Percentiles rank a stretch among this genome's conserved stretches.
Evolutionary conservation across 73 alveolate genomes (phyloP).

Genomic region (Paraurostyla sp.): DNA sequence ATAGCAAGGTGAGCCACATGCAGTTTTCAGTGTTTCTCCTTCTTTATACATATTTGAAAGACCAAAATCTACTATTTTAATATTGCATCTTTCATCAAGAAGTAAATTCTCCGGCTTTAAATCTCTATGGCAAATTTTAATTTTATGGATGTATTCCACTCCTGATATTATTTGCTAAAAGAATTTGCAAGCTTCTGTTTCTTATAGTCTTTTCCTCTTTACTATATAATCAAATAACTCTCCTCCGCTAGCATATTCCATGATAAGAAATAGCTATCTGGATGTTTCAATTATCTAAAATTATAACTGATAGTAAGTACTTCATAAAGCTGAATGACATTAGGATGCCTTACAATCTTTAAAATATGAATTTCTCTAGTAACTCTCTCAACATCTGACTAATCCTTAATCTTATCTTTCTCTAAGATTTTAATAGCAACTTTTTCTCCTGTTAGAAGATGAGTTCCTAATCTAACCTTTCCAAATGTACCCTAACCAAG

Average conservation of each 20-base stretch:
- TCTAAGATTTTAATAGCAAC: slow-evolving; percentile 68
- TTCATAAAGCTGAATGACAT: slow-evolving; percentile 64
- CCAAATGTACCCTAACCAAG: slow-evolving; percentile 66
- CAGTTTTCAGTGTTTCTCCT: slow-evolving; percentile 74
- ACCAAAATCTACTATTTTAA: slow-evolving; percentile 87
- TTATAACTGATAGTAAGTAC: slow-evolving; percentile 2
- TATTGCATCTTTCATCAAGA: slow-evolving; percentile 71
- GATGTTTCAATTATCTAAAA: slow-evolving; percentile 85
- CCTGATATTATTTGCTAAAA: slow-evolving; percentile 90
- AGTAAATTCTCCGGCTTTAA: slow-evolving; percentile 86
- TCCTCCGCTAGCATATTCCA: slow-evolving; percentile 96
- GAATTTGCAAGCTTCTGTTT: slow-evolving; percentile 85
- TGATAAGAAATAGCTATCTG: slow-evolving; percentile 84
- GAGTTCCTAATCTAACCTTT: slow-evolving; percentile 66
- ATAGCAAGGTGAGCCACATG: slow-evolving; percentile 91
- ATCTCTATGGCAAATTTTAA: slow-evolving; percentile 80
- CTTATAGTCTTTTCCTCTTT: slow-evolving; percentile 80
- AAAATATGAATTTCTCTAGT: slow-evolving; percentile 64
- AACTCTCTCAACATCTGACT: slow-evolving; percentile 63
- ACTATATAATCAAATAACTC: slow-evolving; percentile 96
- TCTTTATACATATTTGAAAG: slow-evolving; percentile 78
- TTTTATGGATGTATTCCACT: slow-evolving; percentile 85
- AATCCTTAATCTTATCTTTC: slow-evolving; percentile 58
- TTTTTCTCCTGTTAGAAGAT: slow-evolving; percentile 64
- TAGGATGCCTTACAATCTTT: slow-evolving; percentile 56